Conservation (phyloP, 192 early-diverging fungal genomes). For the Podila minutissima region DNA sequence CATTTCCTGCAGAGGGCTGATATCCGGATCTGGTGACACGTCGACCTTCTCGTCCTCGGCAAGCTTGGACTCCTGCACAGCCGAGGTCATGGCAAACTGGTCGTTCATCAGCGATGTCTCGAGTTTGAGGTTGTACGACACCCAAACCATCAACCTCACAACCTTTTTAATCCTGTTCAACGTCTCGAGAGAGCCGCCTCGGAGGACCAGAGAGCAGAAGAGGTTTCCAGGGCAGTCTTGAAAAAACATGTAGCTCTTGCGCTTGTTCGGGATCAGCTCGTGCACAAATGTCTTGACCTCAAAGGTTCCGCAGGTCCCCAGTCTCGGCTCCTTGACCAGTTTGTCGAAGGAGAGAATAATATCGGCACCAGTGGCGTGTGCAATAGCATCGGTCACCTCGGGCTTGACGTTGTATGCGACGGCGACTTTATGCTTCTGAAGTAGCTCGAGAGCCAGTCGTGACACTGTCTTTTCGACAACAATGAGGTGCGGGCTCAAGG, state of each 20-base stretch:
- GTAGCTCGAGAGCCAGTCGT: conserved; percentile 83
- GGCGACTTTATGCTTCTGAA: conserved; percentile 81
- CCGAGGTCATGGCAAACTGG: conserved; percentile 73
- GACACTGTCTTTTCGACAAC: conserved; percentile 86
- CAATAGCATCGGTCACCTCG: conserved; percentile 85
- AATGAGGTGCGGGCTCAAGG: conserved; percentile 80
- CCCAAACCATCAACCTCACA: conserved; percentile 83
- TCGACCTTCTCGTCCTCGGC: conserved; percentile 25
- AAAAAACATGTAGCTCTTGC: conserved; percentile 91
- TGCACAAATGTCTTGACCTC: conserved; percentile 86
- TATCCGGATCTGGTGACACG: conserved; percentile 33
- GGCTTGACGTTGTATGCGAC: conserved; percentile 89
- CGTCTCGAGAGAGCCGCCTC: conserved; percentile 77
- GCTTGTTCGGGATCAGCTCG: conserved; percentile 77
- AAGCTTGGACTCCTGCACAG: conserved; percentile 16
- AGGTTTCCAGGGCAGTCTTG: conserved; percentile 83
- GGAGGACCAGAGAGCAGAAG: conserved; percentile 89
- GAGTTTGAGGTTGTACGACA: conserved; percentile 88
- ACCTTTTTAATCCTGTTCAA: conserved; percentile 85
- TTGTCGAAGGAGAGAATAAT: conserved; percentile 88
- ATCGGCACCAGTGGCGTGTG: conserved; percentile 86
- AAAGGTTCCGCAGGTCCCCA: conserved; percentile 84
- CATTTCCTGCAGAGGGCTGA: conserved; percentile 44
- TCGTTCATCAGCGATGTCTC: conserved; percentile 85
- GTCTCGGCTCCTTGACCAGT: conserved; percentile 62